phyloP scores from a whole-genome alignment of 1,284 basidiomycete genomes.

The Papiliotrema terrestris region DNA sequence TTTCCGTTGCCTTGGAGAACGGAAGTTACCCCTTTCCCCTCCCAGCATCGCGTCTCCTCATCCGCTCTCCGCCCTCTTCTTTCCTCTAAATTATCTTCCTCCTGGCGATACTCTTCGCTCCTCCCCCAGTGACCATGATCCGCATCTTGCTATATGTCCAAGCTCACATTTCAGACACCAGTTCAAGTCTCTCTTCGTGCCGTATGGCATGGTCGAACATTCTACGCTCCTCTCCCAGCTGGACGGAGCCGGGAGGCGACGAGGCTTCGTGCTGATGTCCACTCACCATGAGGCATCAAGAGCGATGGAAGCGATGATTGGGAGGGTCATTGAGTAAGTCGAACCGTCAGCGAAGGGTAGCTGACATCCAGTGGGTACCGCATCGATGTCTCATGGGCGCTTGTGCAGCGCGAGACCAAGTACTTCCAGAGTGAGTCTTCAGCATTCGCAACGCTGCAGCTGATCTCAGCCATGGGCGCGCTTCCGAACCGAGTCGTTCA shows the following conservation, averaged over 20 bases:
- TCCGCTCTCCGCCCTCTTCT: too few relatives aligned
- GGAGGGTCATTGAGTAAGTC: conserved; percentile 36
- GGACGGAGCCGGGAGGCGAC: conserved; percentile 37
- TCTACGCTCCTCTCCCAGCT: conserved; percentile 42
- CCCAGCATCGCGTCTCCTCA: too few relatives aligned
- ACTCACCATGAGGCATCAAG: conserved; percentile 32
- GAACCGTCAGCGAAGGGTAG: background rate
- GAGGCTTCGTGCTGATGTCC: conserved; percentile 44
- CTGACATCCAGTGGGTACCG: conserved; percentile 32
- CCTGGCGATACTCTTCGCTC: too few relatives aligned
- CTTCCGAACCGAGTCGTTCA: conserved; percentile 45
- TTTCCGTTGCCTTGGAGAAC: too few relatives aligned
- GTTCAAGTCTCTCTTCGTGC: conserved; percentile 34
- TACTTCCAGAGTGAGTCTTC: conserved; percentile 22
- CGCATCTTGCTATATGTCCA: too few relatives aligned
- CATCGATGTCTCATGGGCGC: conserved; percentile 45
- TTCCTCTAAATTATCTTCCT: too few relatives aligned
- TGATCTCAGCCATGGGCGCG: conserved; percentile 5
- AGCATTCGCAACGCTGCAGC: background rate
- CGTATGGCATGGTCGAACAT: conserved; percentile 40
- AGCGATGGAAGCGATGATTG: conserved; percentile 38
- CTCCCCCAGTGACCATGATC: too few relatives aligned
- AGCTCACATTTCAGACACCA: conserved; percentile 24
- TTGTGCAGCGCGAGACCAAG: conserved; percentile 42
- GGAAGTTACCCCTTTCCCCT: too few relatives aligned